phyloP scores from a whole-genome alignment of 176 grass and related monocot genomes.

The Phoenix roebelenii region DNA sequence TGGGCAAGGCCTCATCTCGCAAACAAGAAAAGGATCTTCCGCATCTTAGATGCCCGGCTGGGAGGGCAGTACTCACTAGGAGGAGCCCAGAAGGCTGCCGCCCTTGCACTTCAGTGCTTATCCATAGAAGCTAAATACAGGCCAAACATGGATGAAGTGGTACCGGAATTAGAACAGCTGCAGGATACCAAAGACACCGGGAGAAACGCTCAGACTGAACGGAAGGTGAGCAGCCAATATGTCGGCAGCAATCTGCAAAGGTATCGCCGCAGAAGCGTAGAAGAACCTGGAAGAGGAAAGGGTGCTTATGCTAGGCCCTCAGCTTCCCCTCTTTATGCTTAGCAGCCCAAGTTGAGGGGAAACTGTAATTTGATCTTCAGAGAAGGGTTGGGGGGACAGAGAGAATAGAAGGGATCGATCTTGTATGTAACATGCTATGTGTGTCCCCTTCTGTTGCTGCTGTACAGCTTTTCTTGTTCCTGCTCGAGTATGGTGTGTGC shows the following conservation, averaged over 20 bases:
- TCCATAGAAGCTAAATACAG: constrained; percentile 35
- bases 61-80: constrained; percentile 41
- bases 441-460: constrained; percentile 3
- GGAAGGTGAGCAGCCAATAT: background rate
- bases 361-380: no score
- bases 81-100: constrained; percentile 37
- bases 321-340: no score
- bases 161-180: constrained; percentile 33
- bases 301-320: no score
- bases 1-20: constrained; percentile 56
- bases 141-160: constrained; percentile 51
- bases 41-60: constrained; percentile 40
- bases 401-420: no score
- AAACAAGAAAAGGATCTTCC: constrained; percentile 33
- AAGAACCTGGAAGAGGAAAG: no score
- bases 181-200: constrained; percentile 33
- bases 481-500: background rate
- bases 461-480: constrained; percentile 15
- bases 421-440: constrained; percentile 11
- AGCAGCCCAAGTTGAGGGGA: no score
- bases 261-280: background rate
- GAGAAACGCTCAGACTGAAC: background rate
- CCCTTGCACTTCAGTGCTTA: constrained; percentile 41
- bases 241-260: background rate
- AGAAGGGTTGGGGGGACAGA: no score